Percentiles rank a stretch among this genome's conserved stretches.
These are phyloP conservation scores for Colletotrichum siamense DNA, from an alignment of 2,329 filamentous ascomycete species.

Conservation along the genomic window DNA sequence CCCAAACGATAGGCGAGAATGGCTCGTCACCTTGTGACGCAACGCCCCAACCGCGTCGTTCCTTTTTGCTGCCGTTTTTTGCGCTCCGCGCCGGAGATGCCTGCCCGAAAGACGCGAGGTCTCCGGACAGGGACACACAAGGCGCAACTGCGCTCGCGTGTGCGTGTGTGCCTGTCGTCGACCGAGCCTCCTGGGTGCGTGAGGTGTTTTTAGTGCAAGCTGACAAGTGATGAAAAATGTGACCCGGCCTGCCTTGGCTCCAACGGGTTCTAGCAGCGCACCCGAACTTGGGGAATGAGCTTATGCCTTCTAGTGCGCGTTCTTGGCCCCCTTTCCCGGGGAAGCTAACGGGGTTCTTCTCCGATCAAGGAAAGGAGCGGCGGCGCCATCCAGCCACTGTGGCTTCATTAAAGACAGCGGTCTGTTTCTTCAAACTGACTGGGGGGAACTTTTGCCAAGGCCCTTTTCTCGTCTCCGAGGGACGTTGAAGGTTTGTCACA, in stretches of 20 bases:
- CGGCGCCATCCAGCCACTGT: constrained; percentile 2
- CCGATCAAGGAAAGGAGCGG: neutral
- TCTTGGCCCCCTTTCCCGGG: neutral
- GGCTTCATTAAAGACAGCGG: neutral
- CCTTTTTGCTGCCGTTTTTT: neutral
- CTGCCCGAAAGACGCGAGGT: constrained; percentile 1
- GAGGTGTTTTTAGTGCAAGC: neutral
- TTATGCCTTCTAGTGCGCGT: neutral
- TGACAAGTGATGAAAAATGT: neutral
- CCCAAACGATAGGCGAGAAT: neutral
- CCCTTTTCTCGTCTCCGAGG: neutral
- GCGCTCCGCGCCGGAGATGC: constrained; percentile 3
- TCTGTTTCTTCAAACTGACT: neutral
- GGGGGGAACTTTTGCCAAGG: neutral
- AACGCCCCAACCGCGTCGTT: neutral
- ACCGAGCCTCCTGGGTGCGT: neutral
- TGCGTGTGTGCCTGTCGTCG: neutral
- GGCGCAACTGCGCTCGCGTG: neutral
- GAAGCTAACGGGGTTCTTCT: neutral
- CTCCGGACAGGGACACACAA: neutral
- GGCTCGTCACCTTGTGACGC: neutral
- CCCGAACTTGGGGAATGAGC: neutral
- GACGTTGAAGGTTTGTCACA: neutral
- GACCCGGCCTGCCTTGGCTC: neutral
- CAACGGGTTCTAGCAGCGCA: neutral